These are phyloP conservation scores for Rhodocollybia butyracea DNA, from an alignment of 768 basidiomycete species.

Conservation along the genomic window DNA sequence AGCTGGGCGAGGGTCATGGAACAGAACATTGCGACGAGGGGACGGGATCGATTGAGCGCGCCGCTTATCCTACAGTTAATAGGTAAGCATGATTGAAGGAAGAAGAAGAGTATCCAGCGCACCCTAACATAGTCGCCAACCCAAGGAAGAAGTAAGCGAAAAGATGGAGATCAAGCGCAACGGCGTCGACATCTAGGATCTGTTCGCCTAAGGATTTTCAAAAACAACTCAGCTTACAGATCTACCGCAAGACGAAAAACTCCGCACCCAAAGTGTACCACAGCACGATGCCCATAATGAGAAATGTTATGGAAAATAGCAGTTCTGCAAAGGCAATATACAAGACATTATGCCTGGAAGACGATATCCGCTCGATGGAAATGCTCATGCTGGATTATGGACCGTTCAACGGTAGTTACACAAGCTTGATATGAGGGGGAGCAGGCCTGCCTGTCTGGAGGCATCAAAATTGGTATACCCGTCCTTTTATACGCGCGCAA, in stretches of 20 bases:
- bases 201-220: neutral
- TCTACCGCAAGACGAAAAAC: neutral
- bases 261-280: neutral
- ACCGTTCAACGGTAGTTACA: too few species aligned
- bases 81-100: neutral
- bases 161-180: neutral
- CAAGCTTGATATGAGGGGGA: neutral
- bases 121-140: neutral
- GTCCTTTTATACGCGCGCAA: too few species aligned
- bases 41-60: neutral
- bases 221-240: neutral
- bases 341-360: neutral
- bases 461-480: neutral
- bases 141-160: slow-evolving; percentile 5
- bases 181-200: slow-evolving; percentile 1
- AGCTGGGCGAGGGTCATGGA: slow-evolving; percentile 2
- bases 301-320: neutral
- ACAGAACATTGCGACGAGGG: slow-evolving; percentile 5
- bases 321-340: slow-evolving; percentile 2
- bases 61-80: neutral
- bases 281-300: neutral
- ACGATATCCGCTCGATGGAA: slow-evolving; percentile 1
- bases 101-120: neutral
- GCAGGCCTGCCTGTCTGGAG: slow-evolving; percentile 6
- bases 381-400: neutral